A percentile compares a stretch with the other conserved stretches of the same genome.
phyloP scores from a whole-genome alignment of 306 rosid species.

The Urtica urens region DNA sequence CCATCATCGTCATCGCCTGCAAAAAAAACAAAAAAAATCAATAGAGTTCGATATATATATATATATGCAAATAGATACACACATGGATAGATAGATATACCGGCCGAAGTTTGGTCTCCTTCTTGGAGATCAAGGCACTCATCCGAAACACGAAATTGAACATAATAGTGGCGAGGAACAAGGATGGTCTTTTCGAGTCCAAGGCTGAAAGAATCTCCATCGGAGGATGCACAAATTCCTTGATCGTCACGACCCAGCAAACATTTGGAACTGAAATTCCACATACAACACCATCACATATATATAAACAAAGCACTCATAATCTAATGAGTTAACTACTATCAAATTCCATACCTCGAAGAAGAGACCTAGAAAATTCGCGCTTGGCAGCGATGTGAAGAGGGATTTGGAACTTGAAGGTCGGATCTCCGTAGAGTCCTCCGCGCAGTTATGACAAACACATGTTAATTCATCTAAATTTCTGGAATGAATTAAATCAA shows the following conservation, averaged over 20 bases:
- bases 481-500: no score
- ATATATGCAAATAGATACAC: background rate
- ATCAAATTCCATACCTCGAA: slow-evolving; percentile 47
- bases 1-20: slow-evolving; percentile 95
- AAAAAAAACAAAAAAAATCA: slow-evolving; percentile 8
- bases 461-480: no score
- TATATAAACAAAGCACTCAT: background rate
- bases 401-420: slow-evolving; percentile 53
- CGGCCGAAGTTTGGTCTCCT: slow-evolving; percentile 93
- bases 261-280: slow-evolving; percentile 40
- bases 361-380: slow-evolving; percentile 65
- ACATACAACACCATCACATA: slow-evolving; percentile 4
- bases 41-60: background rate
- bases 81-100: slow-evolving; percentile 17
- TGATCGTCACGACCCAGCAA: slow-evolving; percentile 57
- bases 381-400: slow-evolving; percentile 88
- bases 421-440: slow-evolving; percentile 47
- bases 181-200: slow-evolving; percentile 33
- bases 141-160: slow-evolving; percentile 84
- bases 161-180: slow-evolving; percentile 74
- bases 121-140: slow-evolving; percentile 64
- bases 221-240: slow-evolving; percentile 73
- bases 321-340: background rate
- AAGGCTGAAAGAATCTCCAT: slow-evolving; percentile 27
- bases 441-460: no score